Evolutionary conservation across 768 basidiomycete species (phyloP).

Genomic region (Calocybe indica): DNA sequence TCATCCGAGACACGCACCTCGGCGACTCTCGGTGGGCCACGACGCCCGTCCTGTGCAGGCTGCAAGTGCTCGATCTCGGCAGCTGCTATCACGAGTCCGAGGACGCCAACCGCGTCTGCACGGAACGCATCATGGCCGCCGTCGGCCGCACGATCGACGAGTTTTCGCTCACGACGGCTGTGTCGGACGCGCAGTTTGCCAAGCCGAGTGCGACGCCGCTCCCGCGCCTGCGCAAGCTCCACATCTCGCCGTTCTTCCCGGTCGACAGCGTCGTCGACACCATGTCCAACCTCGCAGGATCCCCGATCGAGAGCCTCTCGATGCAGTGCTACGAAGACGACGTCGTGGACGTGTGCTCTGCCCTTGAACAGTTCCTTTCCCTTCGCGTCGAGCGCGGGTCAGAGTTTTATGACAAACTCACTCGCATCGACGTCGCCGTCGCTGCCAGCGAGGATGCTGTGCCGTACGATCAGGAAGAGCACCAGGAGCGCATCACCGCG

Average conservation of each 20-base stretch:
- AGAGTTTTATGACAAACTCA: constrained; percentile 43
- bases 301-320: constrained; percentile 52
- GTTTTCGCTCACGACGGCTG: constrained; percentile 46
- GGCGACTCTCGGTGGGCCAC: constrained; percentile 55
- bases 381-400: constrained; percentile 43
- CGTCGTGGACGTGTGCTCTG: constrained; percentile 53
- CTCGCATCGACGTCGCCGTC: constrained; percentile 42
- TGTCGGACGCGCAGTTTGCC: constrained; percentile 36
- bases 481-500: constrained; percentile 31
- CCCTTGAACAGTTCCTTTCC: constrained; percentile 50
- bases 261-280: constrained; percentile 56
- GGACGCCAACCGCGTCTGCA: constrained; percentile 47
- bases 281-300: constrained; percentile 49
- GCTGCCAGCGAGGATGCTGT: constrained; percentile 27
- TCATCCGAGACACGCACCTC: constrained; percentile 66
- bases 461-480: constrained; percentile 25
- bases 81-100: constrained; percentile 49
- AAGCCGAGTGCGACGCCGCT: constrained; percentile 40
- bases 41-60: constrained; percentile 42
- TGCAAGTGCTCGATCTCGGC: constrained; percentile 53
- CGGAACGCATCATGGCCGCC: constrained; percentile 55
- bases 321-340: constrained; percentile 60
- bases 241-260: constrained; percentile 58
- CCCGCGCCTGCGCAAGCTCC: constrained; percentile 45
- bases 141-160: constrained; percentile 50